phyloP scores from a whole-genome alignment of 140 eudicot species.

The Bidens hawaiensis region DNA sequence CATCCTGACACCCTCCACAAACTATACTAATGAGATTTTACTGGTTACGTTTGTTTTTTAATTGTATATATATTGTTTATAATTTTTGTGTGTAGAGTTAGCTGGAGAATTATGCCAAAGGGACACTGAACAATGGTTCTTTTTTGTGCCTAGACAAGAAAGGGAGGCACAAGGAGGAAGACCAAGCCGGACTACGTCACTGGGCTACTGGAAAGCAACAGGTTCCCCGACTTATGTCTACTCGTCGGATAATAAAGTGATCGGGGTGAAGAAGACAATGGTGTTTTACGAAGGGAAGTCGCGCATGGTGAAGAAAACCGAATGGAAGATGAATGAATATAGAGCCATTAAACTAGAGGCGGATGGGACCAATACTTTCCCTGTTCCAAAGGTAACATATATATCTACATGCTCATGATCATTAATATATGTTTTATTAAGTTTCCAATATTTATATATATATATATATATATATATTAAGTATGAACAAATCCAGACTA shows the following conservation, averaged over 20 bases:
- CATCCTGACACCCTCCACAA: too few relatives aligned
- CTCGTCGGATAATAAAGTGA: constrained; percentile 48
- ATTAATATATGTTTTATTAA: too few relatives aligned
- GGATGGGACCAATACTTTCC: constrained; percentile 12
- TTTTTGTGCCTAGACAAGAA: constrained; percentile 67
- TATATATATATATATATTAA: neutral
- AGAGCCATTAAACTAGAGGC: constrained; percentile 41
- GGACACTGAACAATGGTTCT: constrained; percentile 87
- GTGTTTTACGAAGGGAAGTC: constrained; percentile 76
- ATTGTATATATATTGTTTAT: too few relatives aligned
- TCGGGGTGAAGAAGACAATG: constrained; percentile 80
- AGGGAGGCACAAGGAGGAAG: constrained; percentile 79
- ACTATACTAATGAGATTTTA: too few relatives aligned
- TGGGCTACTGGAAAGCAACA: constrained; percentile 89
- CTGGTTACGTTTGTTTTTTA: too few relatives aligned
- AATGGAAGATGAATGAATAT: constrained; percentile 89
- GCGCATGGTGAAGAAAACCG: constrained; percentile 54
- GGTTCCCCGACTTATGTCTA: constrained; percentile 73
- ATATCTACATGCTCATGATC: neutral
- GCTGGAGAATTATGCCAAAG: constrained; percentile 58
- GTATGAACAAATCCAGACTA: too few relatives aligned
- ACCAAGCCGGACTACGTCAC: constrained; percentile 63
- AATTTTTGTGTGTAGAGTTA: constrained; percentile 30
- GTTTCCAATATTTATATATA: too few relatives aligned
- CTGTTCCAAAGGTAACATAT: constrained; percentile 50